Evolutionary conservation across 441 rosid species (phyloP), one percentile per base, ranked within the genome.

Genomic region (Syzygium malaccense): DNA sequence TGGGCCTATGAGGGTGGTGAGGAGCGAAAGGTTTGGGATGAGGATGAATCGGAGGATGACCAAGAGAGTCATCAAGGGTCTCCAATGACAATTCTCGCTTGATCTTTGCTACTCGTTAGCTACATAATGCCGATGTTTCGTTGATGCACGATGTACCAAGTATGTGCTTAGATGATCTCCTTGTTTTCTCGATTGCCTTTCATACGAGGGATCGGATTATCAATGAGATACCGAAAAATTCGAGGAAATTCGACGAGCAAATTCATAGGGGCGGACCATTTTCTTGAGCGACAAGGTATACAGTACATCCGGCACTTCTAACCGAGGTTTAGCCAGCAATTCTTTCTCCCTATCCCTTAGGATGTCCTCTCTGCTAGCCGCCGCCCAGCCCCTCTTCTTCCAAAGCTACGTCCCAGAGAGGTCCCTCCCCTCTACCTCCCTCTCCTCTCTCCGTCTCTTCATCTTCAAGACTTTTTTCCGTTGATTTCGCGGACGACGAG

Each of bases 1-100:
- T 51, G 94, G 94, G 93, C 91, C 85, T 91, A 89, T 51, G 95
- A 94, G 51, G 64, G 86, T 11, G 66, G 71, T 83, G 93, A 92
- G 23, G 89, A 89, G 4, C 71, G 37, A 4, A 86, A 87, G 86
- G 86, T 87, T 78, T 88, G 90, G 90, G 92, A 91, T 66, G 91
- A 80, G 18, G 92, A 87, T 25, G 85, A 33, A 19, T 45, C 30
- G n/a, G 83, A 88, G 54, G 90, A 68, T 33, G 90, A 49, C 13
- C 90, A 86, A 71, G 53, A 48, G 49, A 25, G 30, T 14, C 55
- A 80, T 41, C 85, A 28, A 28, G 28, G 19, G 54, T 80, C 85
- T 14, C 55, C 85, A 6, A 9, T 80, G 51, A 41, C 8, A 28
- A 33, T 80, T 48, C 85, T 6, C 20, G n/a, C 64, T 49, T 85